Evolutionary conservation across 2,329 filamentous ascomycete genomes (phyloP), one percentile per base, ranked within the genome.

Genomic region (Exophiala bonariae): DNA sequence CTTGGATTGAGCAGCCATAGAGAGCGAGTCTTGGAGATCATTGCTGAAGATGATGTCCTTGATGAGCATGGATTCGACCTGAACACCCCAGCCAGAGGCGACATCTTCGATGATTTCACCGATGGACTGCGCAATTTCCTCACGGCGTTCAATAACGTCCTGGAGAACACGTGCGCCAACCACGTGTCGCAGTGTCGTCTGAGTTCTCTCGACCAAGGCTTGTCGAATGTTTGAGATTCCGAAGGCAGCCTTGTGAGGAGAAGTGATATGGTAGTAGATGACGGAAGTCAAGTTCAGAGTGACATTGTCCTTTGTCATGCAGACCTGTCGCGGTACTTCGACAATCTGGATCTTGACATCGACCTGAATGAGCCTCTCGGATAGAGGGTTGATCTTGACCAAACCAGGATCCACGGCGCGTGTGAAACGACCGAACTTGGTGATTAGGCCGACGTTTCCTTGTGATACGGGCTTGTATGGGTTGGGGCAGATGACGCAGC

Each of bases 291-390:
- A 79, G 61, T 91, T 85, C 33, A 99, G 79, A 36, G 88, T 95
- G 55, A 97, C 93, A 63, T 99, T 99, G 78, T 99, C 93, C 76
- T 97, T 97, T 68, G 93, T 99, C 91, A 99, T 99, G 78, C 93
- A 97, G 54, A 92, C 83, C 72, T 99, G 93, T 72, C 91, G 84
- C 14, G 92, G 92, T 18, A 99, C 93, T 76, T 99, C 72, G 67
- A 95, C 89, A 57, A 96, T 96, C 74, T 99, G 93, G 61, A 97
- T 96, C 83, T 97, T 99, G 74, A 99, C 93, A 68, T 99, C 93
- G 65, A 99, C 86, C 62, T 95, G 89, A 59, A 89, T 85, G 33
- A 99, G 79, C 49, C 79, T 82, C 77, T 99, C 93, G 62, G 87
- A 92, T 44, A 97, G 82, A 3, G 92, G 92, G 74, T 99, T 99